Evolutionary conservation across 176 grass and related monocot genomes (phyloP), one percentile per base, ranked within the genome.

Genomic region (Thalia dealbata): DNA sequence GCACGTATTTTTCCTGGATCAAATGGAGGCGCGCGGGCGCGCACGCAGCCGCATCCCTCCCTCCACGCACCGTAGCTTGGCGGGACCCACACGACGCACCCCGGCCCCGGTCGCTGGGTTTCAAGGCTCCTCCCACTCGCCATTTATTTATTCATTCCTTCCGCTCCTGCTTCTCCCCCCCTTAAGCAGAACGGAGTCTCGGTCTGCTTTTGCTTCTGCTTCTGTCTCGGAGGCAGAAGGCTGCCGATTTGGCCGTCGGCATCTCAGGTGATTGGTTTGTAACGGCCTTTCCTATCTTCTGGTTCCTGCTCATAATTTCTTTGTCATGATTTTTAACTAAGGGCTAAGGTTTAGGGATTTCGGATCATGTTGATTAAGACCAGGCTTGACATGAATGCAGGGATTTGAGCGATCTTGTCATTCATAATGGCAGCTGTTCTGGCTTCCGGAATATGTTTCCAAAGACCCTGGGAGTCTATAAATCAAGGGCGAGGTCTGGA

Each of bases 401-500:
- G 65, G 19, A 10, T 10, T 44, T 68, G 19, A 68, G 21, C 65
- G 8, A 68, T 23, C 22, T 68, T 44, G 32, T 44, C 28, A 3
- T 21, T 24, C 11, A 48, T 48, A 23, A 89, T 90, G 87, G 81
- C 73, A 24, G 80, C 86, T 78, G 81, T 90, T 69, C 70, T 92
- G 71, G 65, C 89, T 78, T 61, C 35, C n/a, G n/a, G 23, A 63
- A 50, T 60, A 79, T 79, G 67, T 28, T 50, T 23, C 38, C 35
- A 56, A 22, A 52, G 15, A 48, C 58, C 25, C 52, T 79, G 48
- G 3, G 77, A 79, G 18, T 23, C 22, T 13, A 61, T 46, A 46
- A 30, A 62, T 62, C 38, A 63, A 46, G 10, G 58, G 27, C 73
- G 7, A 45, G 32, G 16, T 44, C 10, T 19, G 10, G 54, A 63